These are phyloP conservation scores for Leptographium galeiforme DNA, from an alignment of 2,329 filamentous ascomycete genomes.

Conservation along the genomic window DNA sequence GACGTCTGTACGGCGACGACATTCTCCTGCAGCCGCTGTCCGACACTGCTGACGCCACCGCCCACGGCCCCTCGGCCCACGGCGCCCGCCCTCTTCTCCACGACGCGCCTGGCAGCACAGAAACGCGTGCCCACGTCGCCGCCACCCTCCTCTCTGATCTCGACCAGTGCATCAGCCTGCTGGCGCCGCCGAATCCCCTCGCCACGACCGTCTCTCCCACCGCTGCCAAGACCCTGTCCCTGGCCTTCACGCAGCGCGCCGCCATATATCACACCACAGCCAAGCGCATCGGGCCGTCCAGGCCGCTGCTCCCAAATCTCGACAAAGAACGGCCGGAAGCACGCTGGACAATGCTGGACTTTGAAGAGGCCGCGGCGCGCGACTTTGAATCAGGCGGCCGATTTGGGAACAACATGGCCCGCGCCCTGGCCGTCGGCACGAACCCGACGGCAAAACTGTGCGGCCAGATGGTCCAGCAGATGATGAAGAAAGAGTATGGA, in stretches of 20 bases:
- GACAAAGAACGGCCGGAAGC: constrained; percentile 21
- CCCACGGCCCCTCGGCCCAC: not conserved
- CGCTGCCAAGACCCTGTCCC: constrained; percentile 51
- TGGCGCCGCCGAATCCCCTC: constrained; percentile 36
- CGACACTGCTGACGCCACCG: not conserved
- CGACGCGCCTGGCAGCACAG: constrained; percentile 11
- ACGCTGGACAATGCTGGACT: constrained; percentile 38
- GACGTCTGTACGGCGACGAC: constrained; percentile 48
- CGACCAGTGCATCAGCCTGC: constrained; percentile 42
- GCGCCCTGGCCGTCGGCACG: constrained; percentile 47
- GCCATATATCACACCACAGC: constrained; percentile 48
- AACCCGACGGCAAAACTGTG: constrained; percentile 59
- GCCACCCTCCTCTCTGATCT: constrained; percentile 37
- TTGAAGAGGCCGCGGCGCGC: constrained; percentile 48
- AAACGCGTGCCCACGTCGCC: constrained; percentile 13
- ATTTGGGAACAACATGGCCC: constrained; percentile 53
- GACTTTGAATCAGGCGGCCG: constrained; percentile 52
- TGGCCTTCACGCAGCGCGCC: constrained; percentile 59
- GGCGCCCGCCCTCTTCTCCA: constrained; percentile 25
- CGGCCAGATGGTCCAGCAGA: constrained; percentile 54
- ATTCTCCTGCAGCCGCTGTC: constrained; percentile 29
- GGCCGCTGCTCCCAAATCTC: not conserved
- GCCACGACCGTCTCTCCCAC: constrained; percentile 46
- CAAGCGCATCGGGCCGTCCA: constrained; percentile 20
- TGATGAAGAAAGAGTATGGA: constrained; percentile 56